Evolutionary conservation across 306 rosid species (phyloP), one percentile per base, ranked within the genome.

Genomic region (Dalbergia oliveri): DNA sequence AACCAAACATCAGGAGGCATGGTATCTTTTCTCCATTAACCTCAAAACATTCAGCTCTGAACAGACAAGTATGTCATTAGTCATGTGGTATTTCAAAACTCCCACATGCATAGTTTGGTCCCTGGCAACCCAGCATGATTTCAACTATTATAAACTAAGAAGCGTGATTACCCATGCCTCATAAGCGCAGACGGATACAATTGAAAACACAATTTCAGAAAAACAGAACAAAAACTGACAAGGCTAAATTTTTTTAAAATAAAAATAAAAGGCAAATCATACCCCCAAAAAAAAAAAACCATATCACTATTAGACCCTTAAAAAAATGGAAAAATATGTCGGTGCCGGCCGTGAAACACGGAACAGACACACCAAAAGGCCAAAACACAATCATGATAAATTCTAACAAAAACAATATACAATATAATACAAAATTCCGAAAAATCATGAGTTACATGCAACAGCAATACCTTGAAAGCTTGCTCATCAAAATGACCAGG

Each of bases 401-500:
- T 63, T 60, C 49, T 44, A 53, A 35, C 23, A 54, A 62, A 63
- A 79, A 11, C 72, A 5, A 53, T 7, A 14, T 16, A 15, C 18
- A 53, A 49, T 10, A 33, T 16, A 33, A 51, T 26, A 26, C 61
- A 67, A 34, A 82, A 76, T n/a, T 41, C 18, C 9, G 11, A 86
- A 76, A 69, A 10, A 23, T 37, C 45, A 77, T 19, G 64, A 73
- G 53, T 47, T 33, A 58, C 49, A 72, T 0, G 81, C n/a, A 33
- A 37, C 7, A 12, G 19, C 39, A 72, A 57, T 88, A 95, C 99
- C 98, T 90, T 75, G 75, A 95, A 95, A 75, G 88, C 91, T 62
- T 85, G 87, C 82, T 95, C 99, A 80, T 95, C 84, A 76, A 90
- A 95, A 26, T 16, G 88, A 79, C 99, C 98, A 12, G 96, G 99